These are phyloP conservation scores for Macrocybe gigantea DNA, from an alignment of 768 basidiomycete genomes.

Conservation along the genomic window DNA sequence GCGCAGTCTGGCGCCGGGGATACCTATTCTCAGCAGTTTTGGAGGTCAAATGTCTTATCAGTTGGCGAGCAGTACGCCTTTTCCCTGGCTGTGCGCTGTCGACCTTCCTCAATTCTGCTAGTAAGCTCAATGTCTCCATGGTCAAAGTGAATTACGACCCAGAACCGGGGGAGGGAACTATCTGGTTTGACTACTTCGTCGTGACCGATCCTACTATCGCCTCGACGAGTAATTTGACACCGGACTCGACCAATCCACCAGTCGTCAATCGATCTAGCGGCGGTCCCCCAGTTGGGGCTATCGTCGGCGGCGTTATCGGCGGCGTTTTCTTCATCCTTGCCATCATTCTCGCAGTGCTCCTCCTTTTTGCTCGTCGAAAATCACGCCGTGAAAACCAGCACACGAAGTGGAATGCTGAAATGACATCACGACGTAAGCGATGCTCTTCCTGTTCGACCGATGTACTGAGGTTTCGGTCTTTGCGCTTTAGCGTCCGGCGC, in stretches of 20 bases:
- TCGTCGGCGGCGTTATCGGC: conserved; percentile 25
- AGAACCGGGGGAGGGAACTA: conserved; percentile 27
- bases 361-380: conserved; percentile 16
- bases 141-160: conserved; percentile 19
- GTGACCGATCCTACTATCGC: conserved; percentile 19
- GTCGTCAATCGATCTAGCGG: conserved; percentile 2
- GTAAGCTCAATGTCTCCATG: conserved; percentile 29
- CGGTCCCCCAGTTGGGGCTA: conserved; percentile 14
- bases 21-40: conserved; percentile 27
- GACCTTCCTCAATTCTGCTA: conserved; percentile 6
- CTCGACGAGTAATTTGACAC: conserved; percentile 3
- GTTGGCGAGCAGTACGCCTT: conserved; percentile 24
- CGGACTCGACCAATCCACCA: conserved; percentile 6
- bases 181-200: conserved; percentile 38
- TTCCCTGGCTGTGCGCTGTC: background rate
- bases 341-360: background rate
- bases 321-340: conserved; percentile 15
- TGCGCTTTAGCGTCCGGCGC: background rate
- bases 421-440: background rate
- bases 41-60: conserved; percentile 21
- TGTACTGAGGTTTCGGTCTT: background rate
- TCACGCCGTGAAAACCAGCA: conserved; percentile 6
- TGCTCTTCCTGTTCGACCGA: background rate
- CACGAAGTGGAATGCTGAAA: background rate
- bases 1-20: conserved; percentile 21